Evolutionary conservation across 1,284 basidiomycete species (phyloP), one percentile per base, ranked within the genome.

Genomic region (Leccinum pallidistipes): DNA sequence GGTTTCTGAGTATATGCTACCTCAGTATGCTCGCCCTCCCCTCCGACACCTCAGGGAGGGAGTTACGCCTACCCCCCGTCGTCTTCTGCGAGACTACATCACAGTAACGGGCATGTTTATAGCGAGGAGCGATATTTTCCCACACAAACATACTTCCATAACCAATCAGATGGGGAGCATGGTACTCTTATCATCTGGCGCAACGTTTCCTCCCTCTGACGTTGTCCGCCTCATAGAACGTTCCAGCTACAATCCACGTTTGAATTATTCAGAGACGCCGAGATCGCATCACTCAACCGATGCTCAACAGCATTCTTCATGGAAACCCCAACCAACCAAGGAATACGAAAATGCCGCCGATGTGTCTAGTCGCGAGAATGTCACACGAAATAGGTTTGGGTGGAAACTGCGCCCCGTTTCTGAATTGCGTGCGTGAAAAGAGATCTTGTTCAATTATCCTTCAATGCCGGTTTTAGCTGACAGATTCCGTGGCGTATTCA

Each of bases 401-500:
- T 61, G 85, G 62, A 77, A 76, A n/a, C 73, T 92, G n/a, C 82
- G 82, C 12, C 86, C 88, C 16, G 84, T 91, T 8, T 89, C 89
- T 2, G 82, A 86, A 43, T 80, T 94, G 59, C 86, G 91, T 92
- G 65, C 66, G 87, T 77, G n/a, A n/a, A 34, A 21, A 49, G 18
- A 24, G 60, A 3, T 34, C 52, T 36, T 21, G 1, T 29, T 14
- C 6, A 3, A 56, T 36, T 56, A 4, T 29, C 27, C 29, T 56
- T 57, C 7, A 62, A 51, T 10, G 16, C 59, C 53, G 9, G 52
- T 51, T 14, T 8, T 67, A 96, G 95, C 94, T 56, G 92, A 95
- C 66, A 81, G 87, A 21, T 95, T 91, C 74, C 85, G 91, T 8
- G 78, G 81, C 0, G 78, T 95, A 1, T 97, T 96, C 83, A 90